Base-by-base conservation (phyloP, 2,329 filamentous ascomycete species). In the Penicillium sp. region DNA sequence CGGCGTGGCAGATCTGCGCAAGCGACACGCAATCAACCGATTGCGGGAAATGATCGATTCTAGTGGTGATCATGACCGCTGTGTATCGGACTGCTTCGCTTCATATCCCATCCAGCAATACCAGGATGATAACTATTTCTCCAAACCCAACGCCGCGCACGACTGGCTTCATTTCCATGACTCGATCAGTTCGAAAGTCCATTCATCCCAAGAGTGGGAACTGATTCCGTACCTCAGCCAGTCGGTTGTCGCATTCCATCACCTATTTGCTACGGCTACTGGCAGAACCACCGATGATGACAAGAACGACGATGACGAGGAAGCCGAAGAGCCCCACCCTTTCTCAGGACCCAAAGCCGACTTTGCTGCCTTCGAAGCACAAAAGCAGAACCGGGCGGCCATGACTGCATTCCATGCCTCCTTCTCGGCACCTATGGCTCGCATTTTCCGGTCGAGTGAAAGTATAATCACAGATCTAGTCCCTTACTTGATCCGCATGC, bases 81-180 rank as follows among this genome's bases (percentile, higher is more conserved):
- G 86, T 63, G 74, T 85, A 46, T 80, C 80, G 13, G 82, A 97
- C 60, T 88, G 95, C 65, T 96, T 97, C 69, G 81, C 89, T 22
- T 84, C 89, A 62, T 99, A 96, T 72, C 92, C 93, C 0, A 86
- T 85, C 40, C 89, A 92, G 65, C 87, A 92, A 20, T 99, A 89
- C 74, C 95, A 97, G 76, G 94, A 99, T 71, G 94, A 99, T 73
- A 89, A 87, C 1, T 88, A 90, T 64, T 85, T 99, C 32, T 89
- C 87, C 34, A 99, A 99, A 70, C 95, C 95, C 0, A 86, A 88
- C 62, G 78, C 83, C 1, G 90, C 90, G 0, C 96, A 96, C 72
- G 93, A 97, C 68, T 99, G 94, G 94, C 83, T 99, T 53, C 82
- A 95, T 72, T 97, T 99, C 74, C 90, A 97, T 73, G 94, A 97